Base-by-base conservation (phyloP, 495 filamentous ascomycete species). In the Tuber magnatum region DNA sequence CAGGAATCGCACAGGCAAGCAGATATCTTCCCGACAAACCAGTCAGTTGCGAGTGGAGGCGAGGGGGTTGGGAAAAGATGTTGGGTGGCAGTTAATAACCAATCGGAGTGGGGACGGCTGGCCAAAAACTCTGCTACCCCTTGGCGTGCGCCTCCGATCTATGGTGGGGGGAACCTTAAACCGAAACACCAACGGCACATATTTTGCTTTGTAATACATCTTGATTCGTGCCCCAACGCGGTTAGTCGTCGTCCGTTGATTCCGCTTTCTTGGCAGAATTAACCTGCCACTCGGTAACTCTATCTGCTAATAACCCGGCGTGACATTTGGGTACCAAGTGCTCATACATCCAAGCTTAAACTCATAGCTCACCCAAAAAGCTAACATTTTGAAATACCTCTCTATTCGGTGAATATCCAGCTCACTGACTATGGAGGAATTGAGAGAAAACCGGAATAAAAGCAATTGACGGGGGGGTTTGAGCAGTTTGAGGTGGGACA, bases 31-130 rank as follows among this genome's bases (percentile, higher is more conserved):
- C 1, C 28, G 32, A 28, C 56, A 0, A 51, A 22, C 46, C 46
- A 46, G 43, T 46, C 6, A 65, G 56, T 65, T 65, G 56, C 28
- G 56, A 65, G 56, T 35, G 56, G 35, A 65, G 56, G 28, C 28
- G 28, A 35, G 56, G 56, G 56, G 12, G 56, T 65, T 18, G 56
- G 28, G 28, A 32, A 16, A 32, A 35, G 56, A 35, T 35, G 56
- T 65, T 65, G 28, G 56, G 56, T 65, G 56, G 28, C 56, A 35
- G 56, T 35, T 65, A 65, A 65, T 65, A 65, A 35, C 56, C 56
- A 65, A 35, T 65, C 56, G 41, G 40, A 24, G 69, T 71, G 42
- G 39, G 35, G 24, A 71, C 14, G 42, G 39, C 42, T 44, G 39
- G 39, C 7, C 14, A 28, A 40, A 71, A 71, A 71, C 69, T 41